These are phyloP conservation scores for Fraxinus nigra DNA, from an alignment of 305 asterid species.

Conservation along the genomic window DNA sequence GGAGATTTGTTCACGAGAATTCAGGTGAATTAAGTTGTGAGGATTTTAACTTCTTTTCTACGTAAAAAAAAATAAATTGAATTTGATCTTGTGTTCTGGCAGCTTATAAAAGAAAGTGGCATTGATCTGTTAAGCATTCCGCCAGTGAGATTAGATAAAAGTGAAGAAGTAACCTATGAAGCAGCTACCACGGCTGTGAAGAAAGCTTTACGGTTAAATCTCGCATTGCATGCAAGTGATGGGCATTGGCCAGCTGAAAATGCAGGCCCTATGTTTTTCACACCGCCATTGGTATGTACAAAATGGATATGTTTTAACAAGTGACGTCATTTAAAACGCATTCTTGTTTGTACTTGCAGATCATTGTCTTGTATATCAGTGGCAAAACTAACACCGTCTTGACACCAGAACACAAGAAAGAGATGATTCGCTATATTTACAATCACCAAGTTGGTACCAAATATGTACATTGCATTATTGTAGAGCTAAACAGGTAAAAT, in stretches of 20 bases:
- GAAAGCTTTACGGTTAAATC: constrained; percentile 58
- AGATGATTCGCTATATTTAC: constrained; percentile 33
- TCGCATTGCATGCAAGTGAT: constrained; percentile 70
- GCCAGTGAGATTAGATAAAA: constrained; percentile 46
- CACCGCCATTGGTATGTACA: constrained; percentile 55
- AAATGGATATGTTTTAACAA: neutral
- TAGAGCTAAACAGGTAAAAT: no score
- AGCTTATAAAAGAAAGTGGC: constrained; percentile 55
- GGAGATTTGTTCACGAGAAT: constrained; percentile 48
- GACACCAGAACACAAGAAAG: constrained; percentile 33
- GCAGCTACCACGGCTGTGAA: constrained; percentile 46
- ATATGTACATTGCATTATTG: no score
- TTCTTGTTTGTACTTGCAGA: constrained; percentile 9
- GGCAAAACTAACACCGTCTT: constrained; percentile 28
- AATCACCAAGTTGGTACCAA: constrained; percentile 34
- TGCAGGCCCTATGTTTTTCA: constrained; percentile 64
- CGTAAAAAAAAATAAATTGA: neutral
- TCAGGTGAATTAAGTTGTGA: constrained; percentile 33
- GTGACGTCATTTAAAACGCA: neutral
- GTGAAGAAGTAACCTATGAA: constrained; percentile 44
- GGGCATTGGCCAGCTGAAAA: constrained; percentile 85
- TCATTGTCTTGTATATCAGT: constrained; percentile 39
- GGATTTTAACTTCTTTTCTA: neutral
- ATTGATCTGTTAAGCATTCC: constrained; percentile 50
- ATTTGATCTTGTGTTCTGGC: neutral